phyloP scores from a whole-genome alignment of 257 asterid genomes.

The Phtheirospermum japonicum region DNA sequence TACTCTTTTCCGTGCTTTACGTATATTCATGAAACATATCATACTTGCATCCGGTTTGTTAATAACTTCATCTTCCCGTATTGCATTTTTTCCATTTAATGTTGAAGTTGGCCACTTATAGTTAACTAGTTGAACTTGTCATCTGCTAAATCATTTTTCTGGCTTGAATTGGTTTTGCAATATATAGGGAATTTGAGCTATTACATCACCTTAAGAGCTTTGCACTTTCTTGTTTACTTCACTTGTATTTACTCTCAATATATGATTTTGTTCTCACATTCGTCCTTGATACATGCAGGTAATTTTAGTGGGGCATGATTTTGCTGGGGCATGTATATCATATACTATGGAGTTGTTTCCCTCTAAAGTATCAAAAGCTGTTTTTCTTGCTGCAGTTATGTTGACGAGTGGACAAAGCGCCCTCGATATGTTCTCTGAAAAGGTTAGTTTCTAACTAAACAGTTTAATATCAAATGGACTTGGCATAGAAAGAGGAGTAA shows the following conservation, averaged over 20 bases:
- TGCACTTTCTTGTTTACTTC: background rate
- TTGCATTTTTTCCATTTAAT: background rate
- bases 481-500: conserved; percentile 15
- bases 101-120: background rate
- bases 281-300: conserved; percentile 55
- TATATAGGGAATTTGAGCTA: background rate
- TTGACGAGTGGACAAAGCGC: conserved; percentile 80
- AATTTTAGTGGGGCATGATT: conserved; percentile 94
- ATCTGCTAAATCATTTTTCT: background rate
- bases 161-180: background rate
- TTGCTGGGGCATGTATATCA: conserved; percentile 95
- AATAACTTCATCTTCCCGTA: conserved; percentile 25
- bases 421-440: conserved; percentile 84
- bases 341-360: conserved; percentile 82
- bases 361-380: conserved; percentile 74
- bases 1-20: background rate
- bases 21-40: background rate
- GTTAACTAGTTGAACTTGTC: background rate
- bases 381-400: conserved; percentile 90
- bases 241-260: background rate
- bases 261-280: conserved; percentile 14
- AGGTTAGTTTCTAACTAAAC: conserved; percentile 42
- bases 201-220: conserved; percentile 2
- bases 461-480: background rate
- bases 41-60: too few relatives aligned